These are phyloP conservation scores for Tetrahymena malaccensis DNA, from an alignment of 73 alveolate species.

Conservation along the genomic window DNA sequence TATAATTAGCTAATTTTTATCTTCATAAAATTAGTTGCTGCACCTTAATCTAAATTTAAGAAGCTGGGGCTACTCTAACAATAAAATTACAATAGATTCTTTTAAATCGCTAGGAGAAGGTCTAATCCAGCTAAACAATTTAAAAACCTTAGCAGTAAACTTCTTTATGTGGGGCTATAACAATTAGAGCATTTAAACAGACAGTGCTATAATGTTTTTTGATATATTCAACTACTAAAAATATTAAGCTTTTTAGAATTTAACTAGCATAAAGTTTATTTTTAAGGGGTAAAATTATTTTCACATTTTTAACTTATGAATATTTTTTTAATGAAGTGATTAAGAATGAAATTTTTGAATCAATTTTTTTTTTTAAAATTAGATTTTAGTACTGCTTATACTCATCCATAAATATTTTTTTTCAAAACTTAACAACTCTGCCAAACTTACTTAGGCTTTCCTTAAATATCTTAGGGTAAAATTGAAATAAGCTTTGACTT, in stretches of 20 bases:
- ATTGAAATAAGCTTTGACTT: background rate
- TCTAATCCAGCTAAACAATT: background rate
- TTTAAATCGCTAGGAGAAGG: background rate
- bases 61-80: background rate
- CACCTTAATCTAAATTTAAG: background rate
- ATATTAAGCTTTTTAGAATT: background rate
- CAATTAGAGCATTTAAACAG: background rate
- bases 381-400: background rate
- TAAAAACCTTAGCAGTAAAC: background rate
- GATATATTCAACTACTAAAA: background rate
- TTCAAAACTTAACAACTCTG: background rate
- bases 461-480: background rate
- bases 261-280: background rate
- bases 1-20: background rate
- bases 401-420: background rate
- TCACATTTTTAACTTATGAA: too few relatives aligned
- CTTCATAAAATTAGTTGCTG: background rate
- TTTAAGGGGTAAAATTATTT: background rate
- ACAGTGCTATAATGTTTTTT: background rate
- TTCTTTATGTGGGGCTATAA: background rate
- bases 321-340: background rate
- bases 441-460: background rate
- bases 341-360: background rate
- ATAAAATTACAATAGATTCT: background rate
- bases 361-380: background rate